These are phyloP conservation scores for Colletotrichum cordylinicola DNA, from an alignment of 2,329 filamentous ascomycete genomes.

Conservation along the genomic window DNA sequence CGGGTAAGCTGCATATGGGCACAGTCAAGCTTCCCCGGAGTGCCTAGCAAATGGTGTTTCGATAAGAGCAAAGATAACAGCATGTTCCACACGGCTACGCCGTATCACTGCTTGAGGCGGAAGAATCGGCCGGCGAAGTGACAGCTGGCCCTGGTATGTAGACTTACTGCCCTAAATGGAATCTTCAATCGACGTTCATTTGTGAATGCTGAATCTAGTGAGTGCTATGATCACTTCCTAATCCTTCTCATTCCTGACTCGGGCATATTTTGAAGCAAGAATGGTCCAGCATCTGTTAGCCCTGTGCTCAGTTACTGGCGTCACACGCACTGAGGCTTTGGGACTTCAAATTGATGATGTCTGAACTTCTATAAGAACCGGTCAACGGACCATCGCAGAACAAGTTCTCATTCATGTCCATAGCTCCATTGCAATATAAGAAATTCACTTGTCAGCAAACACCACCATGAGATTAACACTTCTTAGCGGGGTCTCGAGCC, in stretches of 20 bases:
- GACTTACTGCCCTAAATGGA: background rate
- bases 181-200: background rate
- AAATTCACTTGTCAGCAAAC: background rate
- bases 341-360: background rate
- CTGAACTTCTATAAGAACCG: background rate
- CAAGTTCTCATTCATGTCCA: background rate
- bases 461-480: background rate
- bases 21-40: background rate
- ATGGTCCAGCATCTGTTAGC: background rate
- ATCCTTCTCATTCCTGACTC: no score
- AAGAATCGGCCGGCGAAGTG: background rate
- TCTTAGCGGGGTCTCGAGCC: background rate
- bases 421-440: background rate
- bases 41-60: background rate
- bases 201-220: rapidly evolving
- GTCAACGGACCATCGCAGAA: rapidly evolving
- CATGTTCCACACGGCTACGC: background rate
- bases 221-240: background rate
- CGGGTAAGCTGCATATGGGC: background rate
- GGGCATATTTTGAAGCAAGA: background rate
- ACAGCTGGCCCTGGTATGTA: background rate
- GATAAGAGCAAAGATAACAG: background rate
- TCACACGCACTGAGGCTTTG: rapidly evolving
- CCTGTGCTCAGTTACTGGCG: background rate
- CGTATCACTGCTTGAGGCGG: background rate